phyloP scores from a whole-genome alignment of 371 early-diverging fungal genomes.

The Saksenaea oblongispora region DNA sequence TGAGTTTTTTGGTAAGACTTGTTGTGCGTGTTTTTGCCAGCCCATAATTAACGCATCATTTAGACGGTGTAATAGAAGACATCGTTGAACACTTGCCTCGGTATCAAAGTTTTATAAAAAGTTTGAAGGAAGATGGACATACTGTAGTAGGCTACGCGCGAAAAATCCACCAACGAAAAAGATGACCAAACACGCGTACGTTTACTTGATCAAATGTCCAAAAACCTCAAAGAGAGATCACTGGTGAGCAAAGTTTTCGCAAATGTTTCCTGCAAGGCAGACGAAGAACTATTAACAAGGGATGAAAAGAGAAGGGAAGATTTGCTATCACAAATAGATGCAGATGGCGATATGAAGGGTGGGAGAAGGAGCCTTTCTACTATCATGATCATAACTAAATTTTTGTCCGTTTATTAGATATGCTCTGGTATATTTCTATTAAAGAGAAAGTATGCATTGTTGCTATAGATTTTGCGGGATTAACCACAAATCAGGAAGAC shows the following conservation, averaged over 20 bases:
- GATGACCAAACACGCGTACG: constrained; percentile 3
- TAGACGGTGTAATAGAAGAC: neutral
- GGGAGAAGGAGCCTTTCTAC: neutral
- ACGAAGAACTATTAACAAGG: constrained; percentile 4
- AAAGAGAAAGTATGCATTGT: no score
- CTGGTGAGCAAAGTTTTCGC: constrained; percentile 11
- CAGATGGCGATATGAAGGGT: constrained; percentile 7
- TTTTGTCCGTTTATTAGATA: no score
- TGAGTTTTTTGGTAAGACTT: neutral
- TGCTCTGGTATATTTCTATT: no score
- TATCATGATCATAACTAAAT: no score
- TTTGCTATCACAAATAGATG: constrained; percentile 9
- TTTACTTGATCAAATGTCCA: constrained; percentile 3
- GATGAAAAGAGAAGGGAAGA: constrained; percentile 3
- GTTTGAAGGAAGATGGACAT: neutral
- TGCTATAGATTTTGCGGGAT: no score
- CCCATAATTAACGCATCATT: neutral
- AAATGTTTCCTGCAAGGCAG: constrained; percentile 11
- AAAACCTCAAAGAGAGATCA: constrained; percentile 13
- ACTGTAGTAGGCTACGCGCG: constrained; percentile 4
- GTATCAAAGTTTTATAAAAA: neutral
- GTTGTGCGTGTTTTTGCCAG: neutral
- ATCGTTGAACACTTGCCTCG: neutral
- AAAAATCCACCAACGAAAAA: constrained; percentile 9
- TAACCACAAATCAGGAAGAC: no score